phyloP scores from a whole-genome alignment of 2,329 filamentous ascomycete species.

The Neonectria coccinea region DNA sequence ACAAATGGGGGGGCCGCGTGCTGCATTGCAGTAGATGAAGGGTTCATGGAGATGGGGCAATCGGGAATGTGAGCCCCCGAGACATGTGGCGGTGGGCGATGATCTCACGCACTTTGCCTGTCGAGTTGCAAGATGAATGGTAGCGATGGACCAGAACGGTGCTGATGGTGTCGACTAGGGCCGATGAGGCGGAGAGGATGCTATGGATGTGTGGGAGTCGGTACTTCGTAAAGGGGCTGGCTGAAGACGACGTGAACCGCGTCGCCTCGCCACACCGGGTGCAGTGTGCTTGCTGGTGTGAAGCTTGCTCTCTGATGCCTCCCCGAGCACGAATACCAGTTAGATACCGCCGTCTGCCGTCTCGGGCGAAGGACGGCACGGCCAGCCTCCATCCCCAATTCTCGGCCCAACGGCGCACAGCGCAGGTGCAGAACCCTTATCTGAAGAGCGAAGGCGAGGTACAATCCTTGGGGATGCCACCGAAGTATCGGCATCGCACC shows the following conservation, averaged over 20 bases:
- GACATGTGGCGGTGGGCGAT: constrained; percentile 13
- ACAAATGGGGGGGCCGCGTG: constrained; percentile 17
- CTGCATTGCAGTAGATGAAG: constrained; percentile 32
- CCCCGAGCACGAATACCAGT: neutral
- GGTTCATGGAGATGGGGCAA: constrained; percentile 17
- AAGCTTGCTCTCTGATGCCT: neutral
- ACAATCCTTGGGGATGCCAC: neutral
- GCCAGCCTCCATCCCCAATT: neutral
- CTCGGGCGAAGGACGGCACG: neutral
- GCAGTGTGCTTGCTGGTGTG: neutral
- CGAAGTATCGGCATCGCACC: neutral
- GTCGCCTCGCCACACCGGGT: neutral
- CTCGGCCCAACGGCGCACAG: neutral
- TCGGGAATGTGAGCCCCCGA: constrained; percentile 26
- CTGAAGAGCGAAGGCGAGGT: neutral
- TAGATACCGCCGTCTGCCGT: neutral
- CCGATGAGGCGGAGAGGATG: constrained; percentile 5
- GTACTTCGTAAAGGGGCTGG: constrained; percentile 15
- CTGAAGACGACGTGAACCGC: constrained; percentile 6
- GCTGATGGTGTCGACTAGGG: constrained; percentile 21
- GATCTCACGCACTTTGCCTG: constrained; percentile 14
- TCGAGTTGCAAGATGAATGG: constrained; percentile 7
- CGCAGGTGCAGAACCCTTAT: constrained; percentile 3
- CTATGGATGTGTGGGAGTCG: constrained; percentile 10
- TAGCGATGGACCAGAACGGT: neutral